phyloP scores from a whole-genome alignment of 768 basidiomycete genomes.

The Phaffia australis region DNA sequence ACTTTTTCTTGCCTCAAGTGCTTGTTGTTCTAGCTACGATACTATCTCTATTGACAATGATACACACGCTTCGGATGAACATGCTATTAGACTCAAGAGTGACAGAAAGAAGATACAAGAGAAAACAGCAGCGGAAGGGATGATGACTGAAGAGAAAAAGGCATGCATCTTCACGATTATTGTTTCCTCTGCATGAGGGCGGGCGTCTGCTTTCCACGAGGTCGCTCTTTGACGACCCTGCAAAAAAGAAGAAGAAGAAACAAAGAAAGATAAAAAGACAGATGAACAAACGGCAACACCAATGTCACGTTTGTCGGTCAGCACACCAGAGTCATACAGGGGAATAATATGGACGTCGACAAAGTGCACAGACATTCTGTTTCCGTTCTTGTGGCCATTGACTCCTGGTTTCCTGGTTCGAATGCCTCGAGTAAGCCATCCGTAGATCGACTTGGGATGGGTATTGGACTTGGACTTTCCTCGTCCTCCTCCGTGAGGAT shows the following conservation, averaged over 20 bases:
- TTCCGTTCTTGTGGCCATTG: conserved; percentile 62
- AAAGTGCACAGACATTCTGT: conserved; percentile 42
- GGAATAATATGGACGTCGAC: neutral
- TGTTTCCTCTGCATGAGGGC: conserved; percentile 2
- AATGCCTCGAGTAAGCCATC: conserved; percentile 83
- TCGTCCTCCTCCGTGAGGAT: conserved; percentile 90
- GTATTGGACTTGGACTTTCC: conserved; percentile 96
- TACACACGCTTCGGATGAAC: neutral
- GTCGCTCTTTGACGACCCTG: conserved; percentile 75
- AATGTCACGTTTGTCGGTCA: neutral
- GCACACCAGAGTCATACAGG: neutral
- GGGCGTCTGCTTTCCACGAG: conserved; percentile 54
- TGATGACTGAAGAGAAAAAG: conserved; percentile 35
- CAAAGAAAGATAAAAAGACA: neutral
- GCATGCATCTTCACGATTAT: conserved; percentile 42
- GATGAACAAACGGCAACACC: neutral
- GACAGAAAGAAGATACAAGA: conserved; percentile 8
- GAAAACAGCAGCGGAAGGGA: neutral
- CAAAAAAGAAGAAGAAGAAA: conserved; percentile 57
- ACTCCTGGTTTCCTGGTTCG: conserved; percentile 68
- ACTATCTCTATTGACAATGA: too few relatives aligned
- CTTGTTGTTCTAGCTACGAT: too few relatives aligned
- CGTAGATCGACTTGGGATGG: conserved; percentile 83
- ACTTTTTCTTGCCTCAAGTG: too few relatives aligned
- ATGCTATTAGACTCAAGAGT: neutral